Conservation (phyloP, 768 basidiomycete species). For the Dioszegia hungarica region DNA sequence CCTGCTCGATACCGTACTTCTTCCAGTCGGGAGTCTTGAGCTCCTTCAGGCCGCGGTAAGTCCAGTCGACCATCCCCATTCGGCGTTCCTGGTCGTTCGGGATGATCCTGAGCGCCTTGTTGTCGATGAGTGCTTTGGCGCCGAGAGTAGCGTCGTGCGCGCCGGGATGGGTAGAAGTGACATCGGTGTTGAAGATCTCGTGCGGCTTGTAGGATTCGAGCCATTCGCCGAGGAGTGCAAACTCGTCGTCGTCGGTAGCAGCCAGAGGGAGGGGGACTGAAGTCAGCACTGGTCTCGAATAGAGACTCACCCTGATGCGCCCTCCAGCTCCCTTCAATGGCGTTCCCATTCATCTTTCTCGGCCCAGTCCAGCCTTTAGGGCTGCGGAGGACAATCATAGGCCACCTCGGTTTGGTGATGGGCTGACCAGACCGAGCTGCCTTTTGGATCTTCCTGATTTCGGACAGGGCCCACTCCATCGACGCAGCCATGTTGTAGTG, state of each 20-base stretch:
- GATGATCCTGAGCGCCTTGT: conserved; percentile 41
- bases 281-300: not conserved
- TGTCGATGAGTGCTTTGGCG: conserved; percentile 37
- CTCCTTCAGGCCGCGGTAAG: conserved; percentile 60
- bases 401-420: conserved; percentile 85
- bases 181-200: conserved; percentile 61
- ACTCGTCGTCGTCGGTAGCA: conserved; percentile 62
- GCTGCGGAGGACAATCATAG: conserved; percentile 75
- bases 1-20: conserved; percentile 55
- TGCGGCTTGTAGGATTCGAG: conserved; percentile 64
- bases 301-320: conserved; percentile 61
- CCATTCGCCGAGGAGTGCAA: conserved; percentile 65
- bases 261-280: conserved; percentile 70
- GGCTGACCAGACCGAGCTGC: conserved; percentile 73
- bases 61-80: conserved; percentile 61
- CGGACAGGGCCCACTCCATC: conserved; percentile 66
- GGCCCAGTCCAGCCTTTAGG: conserved; percentile 78
- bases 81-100: conserved; percentile 43
- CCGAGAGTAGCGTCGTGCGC: conserved; percentile 24
- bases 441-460: conserved; percentile 62
- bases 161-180: conserved; percentile 17
- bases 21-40: conserved; percentile 67
- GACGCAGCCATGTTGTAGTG: conserved; percentile 75
- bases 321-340: conserved; percentile 73
- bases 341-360: conserved; percentile 61